Evolutionary conservation across 352 stramenopile species (phyloP).

Genomic region (Pythium sp.): DNA sequence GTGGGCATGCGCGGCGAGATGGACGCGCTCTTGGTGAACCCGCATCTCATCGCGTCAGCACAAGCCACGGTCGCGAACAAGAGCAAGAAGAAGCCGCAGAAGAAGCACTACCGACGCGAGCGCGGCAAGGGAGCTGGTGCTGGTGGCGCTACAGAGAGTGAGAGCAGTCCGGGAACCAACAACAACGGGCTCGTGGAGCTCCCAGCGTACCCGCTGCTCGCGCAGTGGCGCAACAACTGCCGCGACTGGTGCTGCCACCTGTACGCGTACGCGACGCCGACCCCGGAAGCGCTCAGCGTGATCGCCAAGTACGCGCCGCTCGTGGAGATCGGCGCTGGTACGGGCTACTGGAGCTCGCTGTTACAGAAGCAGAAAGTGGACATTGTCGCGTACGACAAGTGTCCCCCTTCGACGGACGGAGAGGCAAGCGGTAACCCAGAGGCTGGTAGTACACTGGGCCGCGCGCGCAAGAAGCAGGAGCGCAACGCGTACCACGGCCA

Average conservation of each 20-base stretch:
- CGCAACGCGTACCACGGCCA: constrained; percentile 63
- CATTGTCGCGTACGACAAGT: constrained; percentile 69
- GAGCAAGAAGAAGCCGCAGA: constrained; percentile 62
- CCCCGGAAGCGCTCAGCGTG: constrained; percentile 41
- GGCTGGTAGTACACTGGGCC: constrained; percentile 2
- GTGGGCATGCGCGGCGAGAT: constrained; percentile 80
- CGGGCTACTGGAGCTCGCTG: constrained; percentile 85
- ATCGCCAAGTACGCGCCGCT: constrained; percentile 60
- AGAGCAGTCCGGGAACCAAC: background rate
- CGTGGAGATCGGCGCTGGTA: constrained; percentile 88
- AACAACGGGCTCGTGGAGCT: constrained; percentile 37
- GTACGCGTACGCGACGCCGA: constrained; percentile 73
- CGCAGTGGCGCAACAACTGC: constrained; percentile 77
- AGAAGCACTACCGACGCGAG: constrained; percentile 60
- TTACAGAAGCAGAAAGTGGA: constrained; percentile 68
- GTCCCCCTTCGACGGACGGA: constrained; percentile 31
- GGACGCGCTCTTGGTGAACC: constrained; percentile 56
- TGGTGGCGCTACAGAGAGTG: constrained; percentile 6
- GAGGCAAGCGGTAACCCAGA: background rate
- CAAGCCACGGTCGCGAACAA: constrained; percentile 24
- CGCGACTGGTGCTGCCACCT: constrained; percentile 75
- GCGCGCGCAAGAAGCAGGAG: constrained; percentile 18
- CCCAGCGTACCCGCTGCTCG: constrained; percentile 61
- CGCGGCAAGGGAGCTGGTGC: constrained; percentile 22
- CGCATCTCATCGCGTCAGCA: constrained; percentile 22